phyloP scores from a whole-genome alignment of 352 stramenopile genomes.

The Phytopythium vexans region DNA sequence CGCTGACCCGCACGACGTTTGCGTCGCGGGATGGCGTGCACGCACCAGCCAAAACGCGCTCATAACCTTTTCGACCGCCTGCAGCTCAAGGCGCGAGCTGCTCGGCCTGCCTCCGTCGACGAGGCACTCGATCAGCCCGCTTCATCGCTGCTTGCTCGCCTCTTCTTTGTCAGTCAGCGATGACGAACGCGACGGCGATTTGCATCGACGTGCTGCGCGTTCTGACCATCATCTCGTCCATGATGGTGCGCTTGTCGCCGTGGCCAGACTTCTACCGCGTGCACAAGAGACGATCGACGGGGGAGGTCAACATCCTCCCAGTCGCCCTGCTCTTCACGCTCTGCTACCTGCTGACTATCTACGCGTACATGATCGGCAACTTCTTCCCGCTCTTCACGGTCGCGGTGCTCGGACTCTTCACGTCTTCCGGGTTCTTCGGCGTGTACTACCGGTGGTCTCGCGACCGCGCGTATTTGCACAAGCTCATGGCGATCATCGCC shows the following conservation, averaged over 20 bases:
- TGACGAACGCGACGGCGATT: slow-evolving; percentile 10
- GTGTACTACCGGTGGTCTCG: slow-evolving; percentile 34
- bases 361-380: slow-evolving; percentile 36
- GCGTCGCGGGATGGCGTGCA: neutral
- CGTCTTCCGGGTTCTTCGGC: slow-evolving; percentile 24
- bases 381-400: slow-evolving; percentile 45
- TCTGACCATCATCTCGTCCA: slow-evolving; percentile 36
- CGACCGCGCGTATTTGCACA: slow-evolving; percentile 24
- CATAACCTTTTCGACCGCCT: no score
- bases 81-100: no score
- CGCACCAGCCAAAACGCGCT: neutral
- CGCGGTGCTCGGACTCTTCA: slow-evolving; percentile 22
- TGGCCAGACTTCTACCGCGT: slow-evolving; percentile 36
- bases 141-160: neutral
- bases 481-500: slow-evolving; percentile 18
- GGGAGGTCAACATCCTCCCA: slow-evolving; percentile 23
- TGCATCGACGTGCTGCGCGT: slow-evolving; percentile 27
- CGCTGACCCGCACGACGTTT: no score
- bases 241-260: slow-evolving; percentile 37
- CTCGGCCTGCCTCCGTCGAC: neutral
- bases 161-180: neutral
- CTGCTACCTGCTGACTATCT: slow-evolving; percentile 30
- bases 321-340: slow-evolving; percentile 25
- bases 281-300: slow-evolving; percentile 27
- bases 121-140: neutral